phyloP scores from a whole-genome alignment of 2,329 filamentous ascomycete species.

The Septoria linicola region DNA sequence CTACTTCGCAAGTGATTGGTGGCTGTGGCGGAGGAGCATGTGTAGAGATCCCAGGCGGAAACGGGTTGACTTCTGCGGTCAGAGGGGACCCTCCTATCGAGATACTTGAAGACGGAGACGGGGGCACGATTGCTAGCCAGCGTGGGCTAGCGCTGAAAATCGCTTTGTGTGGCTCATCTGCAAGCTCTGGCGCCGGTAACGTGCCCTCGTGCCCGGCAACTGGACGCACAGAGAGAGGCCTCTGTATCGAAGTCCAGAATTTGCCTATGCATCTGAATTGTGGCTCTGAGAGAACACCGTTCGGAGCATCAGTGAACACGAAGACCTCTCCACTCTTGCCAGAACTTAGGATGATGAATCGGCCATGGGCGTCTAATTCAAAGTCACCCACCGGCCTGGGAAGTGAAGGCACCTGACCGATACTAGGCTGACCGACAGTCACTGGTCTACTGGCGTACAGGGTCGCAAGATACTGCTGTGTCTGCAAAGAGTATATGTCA shows the following conservation, averaged over 20 bases:
- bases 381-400: constrained; percentile 72
- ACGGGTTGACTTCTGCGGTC: constrained; percentile 51
- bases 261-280: constrained; percentile 74
- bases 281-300: constrained; percentile 29
- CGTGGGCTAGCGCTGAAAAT: constrained; percentile 68
- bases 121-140: constrained; percentile 76
- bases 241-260: constrained; percentile 75
- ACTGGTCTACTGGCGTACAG: constrained; percentile 69
- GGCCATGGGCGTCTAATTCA: constrained; percentile 69
- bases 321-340: constrained; percentile 84
- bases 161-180: constrained; percentile 47
- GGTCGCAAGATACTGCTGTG: constrained; percentile 68
- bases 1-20: constrained; percentile 64
- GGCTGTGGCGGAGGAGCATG: constrained; percentile 70
- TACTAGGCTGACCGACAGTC: constrained; percentile 39
- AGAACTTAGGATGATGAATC: constrained; percentile 72
- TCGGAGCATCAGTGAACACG: constrained; percentile 54
- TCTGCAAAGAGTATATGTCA: constrained; percentile 81
- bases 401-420: constrained; percentile 28
- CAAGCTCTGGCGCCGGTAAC: constrained; percentile 27
- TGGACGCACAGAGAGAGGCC: constrained; percentile 17
- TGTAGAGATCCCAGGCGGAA: constrained; percentile 56
- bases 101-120: constrained; percentile 64
- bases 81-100: constrained; percentile 67
- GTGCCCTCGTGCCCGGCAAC: constrained; percentile 31